These are phyloP conservation scores for Lantana camara DNA, from an alignment of 257 asterid species.

Conservation along the genomic window DNA sequence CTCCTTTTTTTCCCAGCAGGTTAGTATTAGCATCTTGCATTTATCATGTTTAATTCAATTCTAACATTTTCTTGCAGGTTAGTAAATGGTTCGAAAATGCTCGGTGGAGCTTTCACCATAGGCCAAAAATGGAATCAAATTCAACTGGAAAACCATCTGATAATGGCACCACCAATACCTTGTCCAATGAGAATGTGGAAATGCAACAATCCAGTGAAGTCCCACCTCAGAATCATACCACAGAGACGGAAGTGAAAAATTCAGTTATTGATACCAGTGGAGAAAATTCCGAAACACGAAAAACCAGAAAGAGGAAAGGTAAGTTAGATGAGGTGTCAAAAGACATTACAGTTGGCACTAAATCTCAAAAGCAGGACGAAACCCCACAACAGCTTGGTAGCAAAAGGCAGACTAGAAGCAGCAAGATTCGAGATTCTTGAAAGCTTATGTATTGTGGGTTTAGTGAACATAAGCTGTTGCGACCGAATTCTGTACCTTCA, in stretches of 20 bases:
- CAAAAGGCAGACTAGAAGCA: conserved; percentile 35
- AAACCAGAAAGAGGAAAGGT: conserved; percentile 35
- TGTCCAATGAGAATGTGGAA: conserved; percentile 26
- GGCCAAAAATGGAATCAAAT: conserved; percentile 42
- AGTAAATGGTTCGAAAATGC: conserved; percentile 88
- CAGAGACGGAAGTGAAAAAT: not conserved
- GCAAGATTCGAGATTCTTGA: conserved; percentile 17
- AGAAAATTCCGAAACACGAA: conserved; percentile 21
- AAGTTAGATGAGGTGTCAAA: conserved; percentile 24
- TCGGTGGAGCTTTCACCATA: conserved; percentile 78
- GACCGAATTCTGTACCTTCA: not conserved
- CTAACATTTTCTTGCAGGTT: conserved; percentile 46
- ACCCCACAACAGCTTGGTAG: conserved; percentile 33
- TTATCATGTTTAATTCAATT: not conserved
- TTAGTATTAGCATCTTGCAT: not conserved
- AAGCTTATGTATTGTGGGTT: not conserved
- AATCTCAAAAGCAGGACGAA: conserved; percentile 22
- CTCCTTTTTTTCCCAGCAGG: too few relatives aligned
- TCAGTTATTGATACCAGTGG: conserved; percentile 27
- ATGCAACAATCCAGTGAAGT: conserved; percentile 22
- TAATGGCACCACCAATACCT: conserved; percentile 10
- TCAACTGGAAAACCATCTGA: conserved; percentile 39
- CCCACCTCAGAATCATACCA: conserved; percentile 7
- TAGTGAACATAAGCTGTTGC: too few relatives aligned
- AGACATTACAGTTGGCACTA: not conserved